Evolutionary conservation across 139 green algal genomes (phyloP).

Genomic region (Penium margaritaceum): DNA sequence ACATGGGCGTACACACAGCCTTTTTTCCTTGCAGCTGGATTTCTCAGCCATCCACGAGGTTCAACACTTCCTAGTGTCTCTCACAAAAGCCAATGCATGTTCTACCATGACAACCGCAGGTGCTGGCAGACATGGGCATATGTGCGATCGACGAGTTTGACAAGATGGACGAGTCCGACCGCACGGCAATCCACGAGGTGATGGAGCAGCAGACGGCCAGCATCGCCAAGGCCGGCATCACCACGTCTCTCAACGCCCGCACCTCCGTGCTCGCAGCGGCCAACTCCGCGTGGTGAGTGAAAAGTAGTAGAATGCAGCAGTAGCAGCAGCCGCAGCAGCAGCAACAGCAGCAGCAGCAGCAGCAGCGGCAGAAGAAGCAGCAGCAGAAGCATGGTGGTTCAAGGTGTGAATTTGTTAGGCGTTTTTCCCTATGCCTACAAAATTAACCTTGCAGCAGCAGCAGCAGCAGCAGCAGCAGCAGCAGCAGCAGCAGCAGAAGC

Average conservation of each 20-base stretch:
- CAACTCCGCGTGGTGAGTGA: conserved; percentile 81
- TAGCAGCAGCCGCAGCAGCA: too few relatives aligned
- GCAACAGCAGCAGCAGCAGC: too few relatives aligned
- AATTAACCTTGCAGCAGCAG: too few relatives aligned
- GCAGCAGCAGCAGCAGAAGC: too few relatives aligned
- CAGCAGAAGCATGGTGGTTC: too few relatives aligned
- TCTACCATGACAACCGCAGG: conserved; percentile 64
- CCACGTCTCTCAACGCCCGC: conserved; percentile 95
- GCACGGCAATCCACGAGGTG: conserved; percentile 97
- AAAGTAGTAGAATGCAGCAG: too few relatives aligned
- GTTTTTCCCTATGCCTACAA: too few relatives aligned
- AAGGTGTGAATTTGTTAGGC: too few relatives aligned
- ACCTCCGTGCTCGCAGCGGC: conserved; percentile 91
- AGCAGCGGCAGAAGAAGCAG: too few relatives aligned
- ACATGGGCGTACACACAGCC: background rate
- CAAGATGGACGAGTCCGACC: conserved; percentile 98
- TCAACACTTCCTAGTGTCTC: too few relatives aligned
- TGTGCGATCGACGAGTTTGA: conserved; percentile 99
- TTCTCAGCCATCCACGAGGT: too few relatives aligned
- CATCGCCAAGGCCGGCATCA: conserved; percentile 98
- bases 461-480: too few relatives aligned
- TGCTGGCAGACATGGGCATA: conserved; percentile 94
- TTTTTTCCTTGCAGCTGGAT: background rate
- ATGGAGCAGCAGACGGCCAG: conserved; percentile 83
- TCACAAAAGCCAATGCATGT: conserved; percentile 9